Percentiles rank a stretch among this genome's conserved stretches.
Evolutionary conservation across 2,329 filamentous ascomycete genomes (phyloP).

Genomic region (Ophiostoma novo-ulmi): DNA sequence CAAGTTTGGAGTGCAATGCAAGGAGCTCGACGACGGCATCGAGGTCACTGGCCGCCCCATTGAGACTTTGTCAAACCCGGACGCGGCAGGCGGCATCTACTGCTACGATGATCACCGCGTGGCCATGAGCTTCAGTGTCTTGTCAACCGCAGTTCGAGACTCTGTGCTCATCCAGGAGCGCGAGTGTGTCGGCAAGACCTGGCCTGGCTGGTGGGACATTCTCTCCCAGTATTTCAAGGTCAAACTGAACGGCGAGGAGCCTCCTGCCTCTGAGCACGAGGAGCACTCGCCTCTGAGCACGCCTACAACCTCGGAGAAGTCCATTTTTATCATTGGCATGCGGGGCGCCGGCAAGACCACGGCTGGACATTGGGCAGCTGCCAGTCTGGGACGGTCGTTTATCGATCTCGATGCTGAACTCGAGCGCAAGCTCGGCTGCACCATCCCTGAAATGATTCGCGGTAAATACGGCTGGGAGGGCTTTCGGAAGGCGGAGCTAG

Average conservation of each 20-base stretch:
- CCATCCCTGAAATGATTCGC: constrained; percentile 82
- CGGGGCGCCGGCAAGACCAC: constrained; percentile 95
- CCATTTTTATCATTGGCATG: constrained; percentile 95
- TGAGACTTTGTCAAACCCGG: constrained; percentile 48
- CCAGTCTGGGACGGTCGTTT: constrained; percentile 68
- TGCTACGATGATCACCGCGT: constrained; percentile 98
- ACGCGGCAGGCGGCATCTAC: constrained; percentile 57
- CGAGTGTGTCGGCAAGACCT: constrained; percentile 93
- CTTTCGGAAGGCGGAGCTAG: constrained; percentile 75
- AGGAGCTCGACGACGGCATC: constrained; percentile 92
- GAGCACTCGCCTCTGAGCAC: constrained; percentile 28
- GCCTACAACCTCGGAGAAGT: constrained; percentile 43
- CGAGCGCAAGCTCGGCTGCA: constrained; percentile 65
- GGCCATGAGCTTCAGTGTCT: constrained; percentile 95
- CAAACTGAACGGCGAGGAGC: constrained; percentile 68
- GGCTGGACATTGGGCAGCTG: constrained; percentile 77
- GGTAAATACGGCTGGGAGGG: constrained; percentile 72
- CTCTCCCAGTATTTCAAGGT: constrained; percentile 73
- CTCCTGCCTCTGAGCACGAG: constrained; percentile 25
- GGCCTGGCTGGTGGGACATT: constrained; percentile 98
- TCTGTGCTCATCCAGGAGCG: constrained; percentile 78
- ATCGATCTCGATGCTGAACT: constrained; percentile 85
- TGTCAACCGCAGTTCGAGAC: constrained; percentile 65
- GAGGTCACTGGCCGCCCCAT: constrained; percentile 56
- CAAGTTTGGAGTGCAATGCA: constrained; percentile 84